These are phyloP conservation scores for Aspergillus terreus DNA, from an alignment of 2,329 filamentous ascomycete genomes.

Conservation along the genomic window DNA sequence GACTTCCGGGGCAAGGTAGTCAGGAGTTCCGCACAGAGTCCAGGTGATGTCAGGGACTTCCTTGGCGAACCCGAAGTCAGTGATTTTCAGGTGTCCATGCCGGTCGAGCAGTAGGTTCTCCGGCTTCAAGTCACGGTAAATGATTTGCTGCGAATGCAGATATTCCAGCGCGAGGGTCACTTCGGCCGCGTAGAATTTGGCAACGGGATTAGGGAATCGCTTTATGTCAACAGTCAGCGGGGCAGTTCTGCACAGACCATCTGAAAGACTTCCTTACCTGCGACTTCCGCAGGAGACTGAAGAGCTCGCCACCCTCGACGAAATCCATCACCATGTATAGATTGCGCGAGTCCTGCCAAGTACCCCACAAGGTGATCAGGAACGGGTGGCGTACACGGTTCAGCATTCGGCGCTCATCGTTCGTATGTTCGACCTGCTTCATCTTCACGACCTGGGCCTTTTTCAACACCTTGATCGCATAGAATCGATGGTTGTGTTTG, in stretches of 20 bases:
- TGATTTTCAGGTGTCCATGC: slow-evolving; percentile 94
- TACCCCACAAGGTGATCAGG: slow-evolving; percentile 96
- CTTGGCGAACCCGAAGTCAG: slow-evolving; percentile 98
- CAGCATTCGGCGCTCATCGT: slow-evolving; percentile 94
- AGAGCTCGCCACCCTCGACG: slow-evolving; percentile 95
- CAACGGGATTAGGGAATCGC: slow-evolving; percentile 97
- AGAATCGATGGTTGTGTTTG: slow-evolving; percentile 96
- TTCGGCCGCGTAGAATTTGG: slow-evolving; percentile 98
- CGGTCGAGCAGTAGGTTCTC: slow-evolving; percentile 89
- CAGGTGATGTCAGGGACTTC: slow-evolving; percentile 98
- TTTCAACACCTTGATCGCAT: slow-evolving; percentile 97
- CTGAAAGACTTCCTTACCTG: slow-evolving; percentile 55
- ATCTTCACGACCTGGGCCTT: slow-evolving; percentile 99
- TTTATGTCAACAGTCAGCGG: slow-evolving; percentile 35
- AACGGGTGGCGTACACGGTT: slow-evolving; percentile 97
- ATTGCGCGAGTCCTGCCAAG: slow-evolving; percentile 92
- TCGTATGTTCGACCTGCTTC: slow-evolving; percentile 99
- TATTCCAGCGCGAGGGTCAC: slow-evolving; percentile 95
- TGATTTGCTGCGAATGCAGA: slow-evolving; percentile 89
- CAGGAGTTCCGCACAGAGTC: slow-evolving; percentile 95
- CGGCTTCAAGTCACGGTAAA: slow-evolving; percentile 95
- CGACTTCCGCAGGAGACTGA: slow-evolving; percentile 91
- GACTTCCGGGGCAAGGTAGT: slow-evolving; percentile 95
- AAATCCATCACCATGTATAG: slow-evolving; percentile 99
- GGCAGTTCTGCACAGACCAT: background rate